Percentiles rank a stretch among this genome's conserved stretches.
Conservation (phyloP, 805 yeast species). For the Candida loeiensis region DNA sequence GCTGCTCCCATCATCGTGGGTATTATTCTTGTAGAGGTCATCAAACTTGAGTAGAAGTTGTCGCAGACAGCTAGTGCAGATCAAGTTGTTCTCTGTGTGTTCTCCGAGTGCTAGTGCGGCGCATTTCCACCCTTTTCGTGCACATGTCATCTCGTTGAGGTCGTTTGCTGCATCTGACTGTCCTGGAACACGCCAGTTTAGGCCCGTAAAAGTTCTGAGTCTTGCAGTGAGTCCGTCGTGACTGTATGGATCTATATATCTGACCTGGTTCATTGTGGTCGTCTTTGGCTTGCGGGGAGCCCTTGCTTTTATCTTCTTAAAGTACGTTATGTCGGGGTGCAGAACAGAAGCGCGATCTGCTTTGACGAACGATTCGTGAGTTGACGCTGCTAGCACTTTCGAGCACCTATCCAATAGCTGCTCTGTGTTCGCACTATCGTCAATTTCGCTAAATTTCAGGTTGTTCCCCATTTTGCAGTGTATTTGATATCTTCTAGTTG, state of each 20-base stretch:
- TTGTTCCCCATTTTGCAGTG: too few relatives aligned
- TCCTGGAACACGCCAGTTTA: constrained; percentile 45
- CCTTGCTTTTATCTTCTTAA: constrained; percentile 30
- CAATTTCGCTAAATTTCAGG: too few relatives aligned
- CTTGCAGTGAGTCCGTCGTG: constrained; percentile 35
- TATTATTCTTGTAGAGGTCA: neutral
- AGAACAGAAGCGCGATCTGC: neutral
- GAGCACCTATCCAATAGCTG: constrained; percentile 16
- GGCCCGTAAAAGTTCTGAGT: constrained; percentile 40
- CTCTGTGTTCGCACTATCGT: neutral
- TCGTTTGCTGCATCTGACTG: constrained; percentile 10
- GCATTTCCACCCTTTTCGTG: constrained; percentile 54
- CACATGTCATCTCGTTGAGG: constrained; percentile 47
- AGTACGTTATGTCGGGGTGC: constrained; percentile 40
- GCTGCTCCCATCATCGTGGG: neutral
- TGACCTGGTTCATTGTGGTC: neutral
- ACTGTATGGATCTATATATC: constrained; percentile 33
- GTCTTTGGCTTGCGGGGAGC: constrained; percentile 8
- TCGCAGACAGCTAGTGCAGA: constrained; percentile 32
- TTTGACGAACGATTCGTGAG: constrained; percentile 11
- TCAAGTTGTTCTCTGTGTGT: constrained; percentile 27
- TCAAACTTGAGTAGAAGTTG: constrained; percentile 29
- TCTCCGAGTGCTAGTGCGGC: constrained; percentile 24
- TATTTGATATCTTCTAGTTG: neutral
- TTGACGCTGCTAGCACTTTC: constrained; percentile 17